Conservation (phyloP, 1,139 yeast genomes). For the Hemisphaericaspora xylanilytica region DNA sequence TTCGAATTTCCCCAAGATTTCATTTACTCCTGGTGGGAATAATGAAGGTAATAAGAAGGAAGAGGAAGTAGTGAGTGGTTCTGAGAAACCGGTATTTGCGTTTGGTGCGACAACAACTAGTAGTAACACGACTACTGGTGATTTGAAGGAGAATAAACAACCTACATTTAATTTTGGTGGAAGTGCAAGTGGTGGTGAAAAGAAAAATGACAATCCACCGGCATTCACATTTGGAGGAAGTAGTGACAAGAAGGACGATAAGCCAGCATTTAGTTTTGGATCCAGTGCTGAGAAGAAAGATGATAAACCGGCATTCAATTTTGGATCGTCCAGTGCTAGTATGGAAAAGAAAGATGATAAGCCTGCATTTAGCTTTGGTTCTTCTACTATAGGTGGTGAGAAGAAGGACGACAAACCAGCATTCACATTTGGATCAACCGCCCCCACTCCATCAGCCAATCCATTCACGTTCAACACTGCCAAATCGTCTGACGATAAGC, state of each 20-base stretch:
- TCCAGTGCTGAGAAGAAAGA: conserved; percentile 1
- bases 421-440: conserved; percentile 10
- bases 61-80: too few relatives aligned
- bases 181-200: conserved; percentile 8
- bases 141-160: conserved; percentile 2
- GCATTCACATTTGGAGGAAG: background rate
- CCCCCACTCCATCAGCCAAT: conserved; percentile 9
- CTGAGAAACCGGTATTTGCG: conserved; percentile 16
- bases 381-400: conserved; percentile 1
- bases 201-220: conserved; percentile 1
- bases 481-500: conserved; percentile 7
- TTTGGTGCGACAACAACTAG: conserved; percentile 12
- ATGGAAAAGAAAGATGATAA: conserved; percentile 7
- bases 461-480: conserved; percentile 35
- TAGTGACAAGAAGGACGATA: conserved; percentile 3
- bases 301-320: conserved; percentile 11
- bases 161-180: conserved; percentile 19
- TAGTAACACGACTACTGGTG: background rate
- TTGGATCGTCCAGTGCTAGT: conserved; percentile 1
- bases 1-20: conserved; percentile 18
- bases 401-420: conserved; percentile 9
- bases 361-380: conserved; percentile 19
- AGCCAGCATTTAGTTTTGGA: conserved; percentile 7
- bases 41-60: background rate
- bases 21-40: conserved; percentile 16